A percentile compares a stretch with the other conserved stretches of the same genome.
Evolutionary conservation across 192 early-diverging fungal species (phyloP).

Genomic region (Linnemannia elongata): DNA sequence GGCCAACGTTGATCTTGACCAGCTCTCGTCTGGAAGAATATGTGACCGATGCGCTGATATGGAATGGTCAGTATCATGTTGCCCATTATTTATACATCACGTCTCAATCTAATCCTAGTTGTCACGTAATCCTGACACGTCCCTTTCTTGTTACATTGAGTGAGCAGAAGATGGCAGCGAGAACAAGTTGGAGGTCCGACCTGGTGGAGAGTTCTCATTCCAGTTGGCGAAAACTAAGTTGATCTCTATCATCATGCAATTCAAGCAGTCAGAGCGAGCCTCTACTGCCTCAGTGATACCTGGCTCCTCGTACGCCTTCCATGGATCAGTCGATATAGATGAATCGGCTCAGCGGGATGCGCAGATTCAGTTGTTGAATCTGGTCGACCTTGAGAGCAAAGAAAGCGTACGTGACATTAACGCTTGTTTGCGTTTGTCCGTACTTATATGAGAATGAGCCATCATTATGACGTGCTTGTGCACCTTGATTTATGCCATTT

Average conservation of each 20-base stretch:
- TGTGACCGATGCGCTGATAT: constrained; percentile 27
- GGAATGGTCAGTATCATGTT: constrained; percentile 9
- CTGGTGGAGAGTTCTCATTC: constrained; percentile 44
- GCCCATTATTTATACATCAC: not conserved
- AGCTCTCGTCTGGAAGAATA: constrained; percentile 53
- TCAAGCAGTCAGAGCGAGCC: not conserved
- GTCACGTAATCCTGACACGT: not conserved
- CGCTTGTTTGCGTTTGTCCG: not conserved
- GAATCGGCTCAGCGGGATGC: constrained; percentile 40
- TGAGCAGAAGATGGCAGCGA: constrained; percentile 13
- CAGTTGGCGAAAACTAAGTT: constrained; percentile 48
- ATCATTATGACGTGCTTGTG: not conserved
- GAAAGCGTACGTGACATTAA: constrained; percentile 42
- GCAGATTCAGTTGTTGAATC: constrained; percentile 44
- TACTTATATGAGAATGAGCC: no score
- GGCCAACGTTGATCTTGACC: constrained; percentile 45
- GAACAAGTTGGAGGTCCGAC: constrained; percentile 36
- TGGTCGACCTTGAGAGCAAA: constrained; percentile 52
- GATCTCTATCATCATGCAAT: constrained; percentile 36
- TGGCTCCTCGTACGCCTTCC: not conserved
- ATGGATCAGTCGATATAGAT: not conserved
- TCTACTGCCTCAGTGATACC: not conserved
- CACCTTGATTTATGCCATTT: not conserved
- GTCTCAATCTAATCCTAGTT: not conserved
- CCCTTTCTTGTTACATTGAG: not conserved